Base-by-base conservation (phyloP, 805 yeast species). In the Pichia cabralensis region DNA sequence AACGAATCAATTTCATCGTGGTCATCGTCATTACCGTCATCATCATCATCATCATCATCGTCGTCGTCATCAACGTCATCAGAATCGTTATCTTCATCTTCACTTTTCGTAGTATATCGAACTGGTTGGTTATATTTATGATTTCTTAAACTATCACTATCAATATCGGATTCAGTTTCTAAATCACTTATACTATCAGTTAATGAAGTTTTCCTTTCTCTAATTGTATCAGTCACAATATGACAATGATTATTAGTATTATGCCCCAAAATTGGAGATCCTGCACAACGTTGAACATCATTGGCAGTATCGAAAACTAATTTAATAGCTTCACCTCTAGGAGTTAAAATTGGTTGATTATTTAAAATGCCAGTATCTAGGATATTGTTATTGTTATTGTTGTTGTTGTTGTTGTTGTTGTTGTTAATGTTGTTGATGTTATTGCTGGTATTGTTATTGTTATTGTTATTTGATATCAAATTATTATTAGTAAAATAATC, bases 261-360 rank as follows among this genome's bases (percentile, higher is more conserved):
- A n/a, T n/a, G n/a, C n/a, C n/a, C n/a, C 4, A 10, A 14, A 5
- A 17, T 18, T 11, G 28, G 16, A 6, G 30, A 21, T 6, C 15
- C 8, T 14, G 24, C 13, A 8, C 25, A 19, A 9, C 3, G 24
- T 3, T 14, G 32, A 23, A 17, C 47, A 22, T 43, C 50, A 18
- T 49, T 55, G 18, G 58, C 61, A 1, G 62, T 55, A 40, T 58
- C 61, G 39, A 60, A 60, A 22, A 59, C 63, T 32, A 58, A 38
- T 33, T 49, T 47, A 33, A 60, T 60, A n/a, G 61, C 61, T 33
- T 58, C 62, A 11, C 59, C 63, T 33, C 64, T 48, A 14, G 64
- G 64, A 4, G 63, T 58, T 12, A 49, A 36, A 15, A 36, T 38
- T 26, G 9, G 36, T 8, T n/a, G n/a, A n/a, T n/a, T n/a, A n/a